Evolutionary conservation across 805 yeast genomes (phyloP), one percentile per base, ranked within the genome.

Genomic region (Yarrowia porcina): DNA sequence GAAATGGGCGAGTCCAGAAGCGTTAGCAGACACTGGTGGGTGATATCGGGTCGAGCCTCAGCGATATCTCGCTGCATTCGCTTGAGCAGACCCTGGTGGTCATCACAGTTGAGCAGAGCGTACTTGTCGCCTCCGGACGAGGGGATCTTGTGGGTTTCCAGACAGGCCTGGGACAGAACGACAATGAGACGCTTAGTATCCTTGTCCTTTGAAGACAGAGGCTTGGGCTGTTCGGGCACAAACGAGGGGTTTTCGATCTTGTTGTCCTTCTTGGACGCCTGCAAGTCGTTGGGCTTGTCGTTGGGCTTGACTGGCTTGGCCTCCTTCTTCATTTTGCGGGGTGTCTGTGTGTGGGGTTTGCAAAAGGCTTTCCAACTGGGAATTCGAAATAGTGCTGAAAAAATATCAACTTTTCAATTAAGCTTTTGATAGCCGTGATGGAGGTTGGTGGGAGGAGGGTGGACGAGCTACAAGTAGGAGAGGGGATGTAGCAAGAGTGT

Each of bases 41-140:
- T 94, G 71, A 94, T 94, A 75, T 94, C 99, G n/a, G 99, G 99
- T 75, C 99, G 85, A 8, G 97, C 98, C 73, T 94, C 99, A 54
- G 96, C 90, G 67, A 94, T 93, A 72, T 94, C 98, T 73, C 98
- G 84, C 61, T 96, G 96, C 96, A 93, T 90, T 73, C 91, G 93
- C 74, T 93, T 88, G 70, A 94, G 79, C 60, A 93, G 79, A 15
- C 97, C 97, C 77, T 94, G 99, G 74, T 94, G 99, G 74, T 94
- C 99, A 75, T 94, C 99, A 80, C 99, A 94, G 78, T 94, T 94
- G 71, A 94, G 80, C 65, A 94, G 77, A 0, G 96, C 97, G 72
- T 87, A 94, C 74, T 94, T 90, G 72, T 94, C 98, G 59, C 93
- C 96, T 15, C 90, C 89, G 20, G 86, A 84, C 50, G 90, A 86